These are phyloP conservation scores for Rhodotorula diobovata DNA, from an alignment of 768 basidiomycete species.

Conservation along the genomic window DNA sequence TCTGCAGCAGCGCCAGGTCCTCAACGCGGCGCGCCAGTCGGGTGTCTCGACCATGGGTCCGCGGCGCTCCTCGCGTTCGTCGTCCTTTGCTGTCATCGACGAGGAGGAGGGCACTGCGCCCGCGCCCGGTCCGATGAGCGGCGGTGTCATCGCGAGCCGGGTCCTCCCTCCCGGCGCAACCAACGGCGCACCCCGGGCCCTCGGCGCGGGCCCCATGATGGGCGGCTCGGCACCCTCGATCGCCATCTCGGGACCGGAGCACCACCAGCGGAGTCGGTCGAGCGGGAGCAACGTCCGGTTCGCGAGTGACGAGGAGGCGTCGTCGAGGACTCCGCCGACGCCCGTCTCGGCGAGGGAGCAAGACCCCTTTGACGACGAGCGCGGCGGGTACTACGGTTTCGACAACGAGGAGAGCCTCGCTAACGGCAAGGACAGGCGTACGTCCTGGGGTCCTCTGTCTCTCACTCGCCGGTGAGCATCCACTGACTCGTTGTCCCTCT, in stretches of 20 bases:
- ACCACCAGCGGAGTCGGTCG: background rate
- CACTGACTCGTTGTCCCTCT: background rate
- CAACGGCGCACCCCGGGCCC: background rate
- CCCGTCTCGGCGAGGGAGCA: background rate
- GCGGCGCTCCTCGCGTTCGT: slow-evolving; percentile 6
- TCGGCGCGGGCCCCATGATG: slow-evolving; percentile 21
- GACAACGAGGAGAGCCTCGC: background rate
- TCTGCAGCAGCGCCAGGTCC: slow-evolving; percentile 15
- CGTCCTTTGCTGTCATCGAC: slow-evolving; percentile 6
- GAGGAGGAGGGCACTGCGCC: background rate
- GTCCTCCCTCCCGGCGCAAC: background rate
- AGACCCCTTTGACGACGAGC: slow-evolving; percentile 22
- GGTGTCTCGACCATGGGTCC: slow-evolving; percentile 4
- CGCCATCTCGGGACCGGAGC: background rate
- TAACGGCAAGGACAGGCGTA: background rate
- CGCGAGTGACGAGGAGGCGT: background rate
- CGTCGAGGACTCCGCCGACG: background rate
- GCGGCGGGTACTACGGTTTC: slow-evolving; percentile 25
- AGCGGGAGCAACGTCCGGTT: background rate
- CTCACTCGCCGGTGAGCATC: background rate
- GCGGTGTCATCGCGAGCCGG: slow-evolving; percentile 19
- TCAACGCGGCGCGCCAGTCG: background rate
- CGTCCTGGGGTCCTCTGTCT: background rate
- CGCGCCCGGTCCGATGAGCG: slow-evolving; percentile 5
- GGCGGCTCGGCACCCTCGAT: slow-evolving; percentile 11